phyloP scores from a whole-genome alignment of 164 flowering plant species.

The Platanus orientalis region DNA sequence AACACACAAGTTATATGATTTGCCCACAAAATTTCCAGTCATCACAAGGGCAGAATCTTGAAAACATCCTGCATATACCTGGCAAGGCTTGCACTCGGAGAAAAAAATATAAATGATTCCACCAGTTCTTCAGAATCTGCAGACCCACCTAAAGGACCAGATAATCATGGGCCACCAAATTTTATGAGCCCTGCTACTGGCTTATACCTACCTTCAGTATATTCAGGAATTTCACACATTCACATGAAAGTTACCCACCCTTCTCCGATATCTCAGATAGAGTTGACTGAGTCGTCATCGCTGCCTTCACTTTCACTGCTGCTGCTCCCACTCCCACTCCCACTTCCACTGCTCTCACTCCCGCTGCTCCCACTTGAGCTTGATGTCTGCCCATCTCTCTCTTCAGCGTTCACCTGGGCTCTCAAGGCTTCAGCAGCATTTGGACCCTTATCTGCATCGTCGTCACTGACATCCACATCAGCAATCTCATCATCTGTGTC shows the following conservation, averaged over 20 bases:
- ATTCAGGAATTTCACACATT: not conserved
- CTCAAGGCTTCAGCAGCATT: constrained; percentile 89
- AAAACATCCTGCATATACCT: no score
- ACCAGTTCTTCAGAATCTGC: no score
- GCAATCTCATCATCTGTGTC: constrained; percentile 83
- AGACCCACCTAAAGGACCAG: no score
- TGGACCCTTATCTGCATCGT: constrained; percentile 51
- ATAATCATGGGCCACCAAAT: no score
- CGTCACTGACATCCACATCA: constrained; percentile 78
- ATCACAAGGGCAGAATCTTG: no score
- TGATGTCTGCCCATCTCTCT: constrained; percentile 32
- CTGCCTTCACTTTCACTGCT: constrained; percentile 64
- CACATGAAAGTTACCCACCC: not conserved
- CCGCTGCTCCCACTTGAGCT: constrained; percentile 66
- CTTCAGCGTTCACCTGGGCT: constrained; percentile 69
- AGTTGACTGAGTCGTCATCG: constrained; percentile 56
- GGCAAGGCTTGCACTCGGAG: no score
- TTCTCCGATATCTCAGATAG: constrained; percentile 27
- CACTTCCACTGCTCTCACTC: constrained; percentile 56
- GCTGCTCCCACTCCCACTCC: constrained; percentile 46
- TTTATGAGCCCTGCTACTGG: no score
- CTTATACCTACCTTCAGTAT: no score
- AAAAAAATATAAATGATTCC: no score
- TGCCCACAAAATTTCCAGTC: no score
- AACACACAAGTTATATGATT: no score